A percentile compares a stretch with the other conserved stretches of the same genome.
Conservation (phyloP, 768 basidiomycete genomes). For the Rhodotorula graminis region DNA sequence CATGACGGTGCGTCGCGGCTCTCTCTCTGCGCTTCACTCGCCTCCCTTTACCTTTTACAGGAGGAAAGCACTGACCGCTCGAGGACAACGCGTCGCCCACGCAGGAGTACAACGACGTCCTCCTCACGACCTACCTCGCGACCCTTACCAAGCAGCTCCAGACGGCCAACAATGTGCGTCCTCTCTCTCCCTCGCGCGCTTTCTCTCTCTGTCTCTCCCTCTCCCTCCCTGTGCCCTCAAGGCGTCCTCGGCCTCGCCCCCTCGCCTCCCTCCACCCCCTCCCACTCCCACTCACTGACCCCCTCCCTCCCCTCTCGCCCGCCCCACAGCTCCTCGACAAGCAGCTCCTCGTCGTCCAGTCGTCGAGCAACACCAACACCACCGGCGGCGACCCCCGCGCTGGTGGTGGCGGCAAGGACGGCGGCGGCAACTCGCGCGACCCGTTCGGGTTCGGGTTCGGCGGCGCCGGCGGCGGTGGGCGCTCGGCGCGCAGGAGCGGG, state of each 20-base stretch:
- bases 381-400: not conserved
- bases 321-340: constrained; percentile 31
- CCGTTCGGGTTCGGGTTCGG: not conserved
- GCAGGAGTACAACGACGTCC: constrained; percentile 85
- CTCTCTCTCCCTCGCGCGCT: too few relatives aligned
- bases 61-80: constrained; percentile 48
- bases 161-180: constrained; percentile 76
- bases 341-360: constrained; percentile 24
- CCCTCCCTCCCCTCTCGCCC: too few relatives aligned
- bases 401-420: not conserved
- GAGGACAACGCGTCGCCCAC: not conserved
- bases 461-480: not conserved
- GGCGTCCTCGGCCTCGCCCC: too few relatives aligned
- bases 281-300: not conserved
- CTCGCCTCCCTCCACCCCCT: not conserved
- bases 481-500: not conserved
- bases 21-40: not conserved
- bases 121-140: constrained; percentile 81
- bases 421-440: constrained; percentile 1
- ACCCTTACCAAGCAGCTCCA: constrained; percentile 82
- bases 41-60: too few relatives aligned
- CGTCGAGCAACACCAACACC: not conserved
- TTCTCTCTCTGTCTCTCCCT: too few relatives aligned
- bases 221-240: too few relatives aligned
- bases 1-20: constrained; percentile 59